phyloP scores from a whole-genome alignment of 2,329 filamentous ascomycete genomes.

The Talaromyces albobiverticillius region DNA sequence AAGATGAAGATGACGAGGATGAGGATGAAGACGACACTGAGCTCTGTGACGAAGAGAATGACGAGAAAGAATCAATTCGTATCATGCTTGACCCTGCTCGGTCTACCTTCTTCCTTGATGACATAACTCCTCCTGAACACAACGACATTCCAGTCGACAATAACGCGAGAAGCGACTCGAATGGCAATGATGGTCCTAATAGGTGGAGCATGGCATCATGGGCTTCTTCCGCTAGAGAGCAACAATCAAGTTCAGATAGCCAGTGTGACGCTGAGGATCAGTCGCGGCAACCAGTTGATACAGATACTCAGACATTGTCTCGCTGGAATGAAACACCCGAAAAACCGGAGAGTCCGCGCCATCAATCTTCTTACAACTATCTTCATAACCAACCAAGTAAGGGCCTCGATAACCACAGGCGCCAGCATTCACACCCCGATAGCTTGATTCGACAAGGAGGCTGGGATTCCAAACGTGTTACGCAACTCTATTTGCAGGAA shows the following conservation, averaged over 20 bases:
- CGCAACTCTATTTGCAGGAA: constrained; percentile 54
- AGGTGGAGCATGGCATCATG: constrained; percentile 47
- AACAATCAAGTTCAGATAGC: constrained; percentile 28
- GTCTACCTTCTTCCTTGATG: constrained; percentile 41
- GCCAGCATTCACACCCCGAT: constrained; percentile 39
- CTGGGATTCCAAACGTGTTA: constrained; percentile 55
- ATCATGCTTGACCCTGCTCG: constrained; percentile 49
- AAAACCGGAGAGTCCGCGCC: background rate
- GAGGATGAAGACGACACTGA: constrained; percentile 36
- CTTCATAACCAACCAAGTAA: constrained; percentile 31
- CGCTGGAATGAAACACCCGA: constrained; percentile 6
- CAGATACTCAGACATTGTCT: constrained; percentile 2
- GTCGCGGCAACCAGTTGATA: constrained; percentile 23
- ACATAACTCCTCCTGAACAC: constrained; percentile 28
- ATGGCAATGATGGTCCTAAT: constrained; percentile 25
- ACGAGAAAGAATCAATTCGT: constrained; percentile 53
- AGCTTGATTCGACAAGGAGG: constrained; percentile 52
- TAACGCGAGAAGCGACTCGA: constrained; percentile 19
- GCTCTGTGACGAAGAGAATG: constrained; percentile 36
- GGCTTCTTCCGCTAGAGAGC: constrained; percentile 40
- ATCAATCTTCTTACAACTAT: constrained; percentile 5
- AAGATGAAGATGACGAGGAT: constrained; percentile 41
- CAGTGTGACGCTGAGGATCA: constrained; percentile 37
- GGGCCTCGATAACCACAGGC: constrained; percentile 37
- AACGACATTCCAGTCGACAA: constrained; percentile 25